Evolutionary conservation across 1,284 basidiomycete genomes (phyloP).

Genomic region (Cutaneotrichosporon dermatis): DNA sequence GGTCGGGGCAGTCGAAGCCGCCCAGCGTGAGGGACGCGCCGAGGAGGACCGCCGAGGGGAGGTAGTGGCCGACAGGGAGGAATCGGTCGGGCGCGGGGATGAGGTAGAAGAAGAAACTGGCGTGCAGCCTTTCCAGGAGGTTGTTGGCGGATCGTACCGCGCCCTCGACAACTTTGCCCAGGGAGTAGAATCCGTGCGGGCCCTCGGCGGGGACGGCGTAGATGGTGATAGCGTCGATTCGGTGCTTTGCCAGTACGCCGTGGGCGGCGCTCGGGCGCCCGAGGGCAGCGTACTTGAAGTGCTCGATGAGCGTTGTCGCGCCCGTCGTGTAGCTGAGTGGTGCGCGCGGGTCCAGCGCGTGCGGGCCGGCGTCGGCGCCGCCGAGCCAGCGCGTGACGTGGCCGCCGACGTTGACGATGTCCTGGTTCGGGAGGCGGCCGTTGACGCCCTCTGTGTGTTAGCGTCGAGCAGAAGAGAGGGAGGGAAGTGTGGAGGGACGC

Average conservation of each 20-base stretch:
- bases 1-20: constrained; percentile 69
- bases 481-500: constrained; percentile 27
- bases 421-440: constrained; percentile 92
- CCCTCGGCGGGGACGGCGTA: constrained; percentile 82
- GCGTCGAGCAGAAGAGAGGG: neutral
- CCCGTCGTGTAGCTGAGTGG: constrained; percentile 22
- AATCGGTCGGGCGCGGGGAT: constrained; percentile 70
- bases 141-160: constrained; percentile 85
- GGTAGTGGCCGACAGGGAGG: constrained; percentile 80
- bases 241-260: constrained; percentile 57
- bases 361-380: constrained; percentile 67
- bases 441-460: constrained; percentile 75
- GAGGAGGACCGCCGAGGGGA: constrained; percentile 77
- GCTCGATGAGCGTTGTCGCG: constrained; percentile 32
- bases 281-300: constrained; percentile 41
- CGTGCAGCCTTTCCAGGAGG: constrained; percentile 85
- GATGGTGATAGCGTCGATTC: constrained; percentile 89
- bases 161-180: constrained; percentile 83
- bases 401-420: constrained; percentile 78
- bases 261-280: constrained; percentile 49
- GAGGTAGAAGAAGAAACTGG: constrained; percentile 93
- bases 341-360: constrained; percentile 57
- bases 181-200: constrained; percentile 89
- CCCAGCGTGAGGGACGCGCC: constrained; percentile 75
- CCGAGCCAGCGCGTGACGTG: constrained; percentile 68